Base-by-base conservation (phyloP, 345 rosid genomes). In the Anacardium occidentale region DNA sequence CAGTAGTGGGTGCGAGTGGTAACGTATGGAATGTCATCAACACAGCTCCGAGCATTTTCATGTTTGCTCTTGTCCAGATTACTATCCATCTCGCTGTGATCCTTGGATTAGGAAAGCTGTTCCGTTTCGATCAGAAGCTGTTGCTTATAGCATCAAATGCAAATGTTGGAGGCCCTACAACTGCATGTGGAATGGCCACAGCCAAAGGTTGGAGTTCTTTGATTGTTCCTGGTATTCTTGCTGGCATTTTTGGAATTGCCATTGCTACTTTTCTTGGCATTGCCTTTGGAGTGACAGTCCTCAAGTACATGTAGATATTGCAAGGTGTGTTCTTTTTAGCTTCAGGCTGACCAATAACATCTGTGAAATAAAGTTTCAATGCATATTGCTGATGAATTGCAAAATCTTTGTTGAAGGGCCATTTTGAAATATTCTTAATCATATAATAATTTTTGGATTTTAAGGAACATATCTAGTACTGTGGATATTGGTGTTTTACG, bases 121-220 rank as follows among this genome's bases (percentile, higher is more conserved):
- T 90, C 13, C 62, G 84, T n/a, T 70, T 91, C 13, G 98, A 91
- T 70, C 78, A 76, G 71, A 89, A 86, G 80, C 83, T 84, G 52
- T 79, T 91, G 75, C 97, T 94, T 34, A 29, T 94, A n/a, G 96
- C 98, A 50, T 94, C 96, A 47, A 91, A 91, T 85, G 98, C 97
- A 22, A 94, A 88, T 68, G 90, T 91, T 2, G 98, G 98, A 21
- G 96, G 97, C 54, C 97, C 97, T 1, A 91, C 97, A 24, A 94
- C 96, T 7, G 96, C 98, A 21, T 91, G 92, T 7, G 91, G 96
- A 67, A 94, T 94, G 98, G 97, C 95, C 26, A 91, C 92, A 0
- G 93, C 97, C 22, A 92, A 92, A 77, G 94, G 96, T 44, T 90
- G 96, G 96, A 76, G 40, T 63, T 89, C 94, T 47, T 62, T 92